These are phyloP conservation scores for Tolypocladium amazonense DNA, from an alignment of 2,329 filamentous ascomycete genomes.

Conservation along the genomic window DNA sequence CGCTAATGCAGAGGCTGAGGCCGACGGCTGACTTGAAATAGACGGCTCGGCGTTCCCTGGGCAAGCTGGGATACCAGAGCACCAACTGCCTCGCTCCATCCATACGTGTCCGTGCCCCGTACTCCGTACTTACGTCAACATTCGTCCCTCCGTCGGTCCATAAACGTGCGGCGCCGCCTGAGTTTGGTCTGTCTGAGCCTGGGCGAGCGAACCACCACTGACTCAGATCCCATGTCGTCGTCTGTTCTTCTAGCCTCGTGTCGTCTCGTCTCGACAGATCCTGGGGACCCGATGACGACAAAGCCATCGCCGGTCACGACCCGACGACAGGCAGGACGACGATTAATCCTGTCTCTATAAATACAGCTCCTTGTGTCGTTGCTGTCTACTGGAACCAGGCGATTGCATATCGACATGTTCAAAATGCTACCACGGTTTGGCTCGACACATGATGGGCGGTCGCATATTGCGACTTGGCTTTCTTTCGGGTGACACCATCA, in stretches of 20 bases:
- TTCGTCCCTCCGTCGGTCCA: neutral
- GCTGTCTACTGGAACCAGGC: neutral
- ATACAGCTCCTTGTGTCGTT: neutral
- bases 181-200: neutral
- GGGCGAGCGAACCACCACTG: neutral
- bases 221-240: neutral
- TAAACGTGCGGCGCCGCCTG: neutral
- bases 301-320: neutral
- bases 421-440: neutral
- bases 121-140: neutral
- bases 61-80: neutral
- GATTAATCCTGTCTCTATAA: neutral
- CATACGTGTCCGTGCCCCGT: neutral
- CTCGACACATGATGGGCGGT: neutral
- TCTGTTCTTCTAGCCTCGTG: neutral
- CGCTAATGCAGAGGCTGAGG: neutral
- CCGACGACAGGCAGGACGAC: neutral
- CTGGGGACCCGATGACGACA: neutral
- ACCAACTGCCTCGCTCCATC: too few relatives aligned
- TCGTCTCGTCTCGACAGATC: neutral
- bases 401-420: neutral
- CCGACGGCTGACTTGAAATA: neutral
- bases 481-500: neutral
- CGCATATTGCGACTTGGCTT: neutral
- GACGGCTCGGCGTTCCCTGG: too few relatives aligned